These are phyloP conservation scores for Penicillium sp. DNA, from an alignment of 2,329 filamentous ascomycete genomes.

Conservation along the genomic window DNA sequence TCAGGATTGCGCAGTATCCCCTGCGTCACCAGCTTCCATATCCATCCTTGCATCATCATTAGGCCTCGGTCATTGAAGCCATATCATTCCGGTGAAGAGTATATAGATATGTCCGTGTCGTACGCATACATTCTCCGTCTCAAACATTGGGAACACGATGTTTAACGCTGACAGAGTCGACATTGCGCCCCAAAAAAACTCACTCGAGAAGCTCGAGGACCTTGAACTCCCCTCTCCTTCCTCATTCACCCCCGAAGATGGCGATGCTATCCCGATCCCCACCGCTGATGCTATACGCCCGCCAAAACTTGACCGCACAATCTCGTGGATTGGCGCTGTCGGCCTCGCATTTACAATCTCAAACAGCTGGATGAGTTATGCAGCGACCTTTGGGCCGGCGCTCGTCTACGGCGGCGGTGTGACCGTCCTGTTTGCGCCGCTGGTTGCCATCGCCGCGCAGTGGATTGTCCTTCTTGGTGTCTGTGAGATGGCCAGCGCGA, in stretches of 20 bases:
- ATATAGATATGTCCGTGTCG: background rate
- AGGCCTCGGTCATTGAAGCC: background rate
- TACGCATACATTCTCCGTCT: background rate
- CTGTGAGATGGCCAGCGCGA: conserved; percentile 21
- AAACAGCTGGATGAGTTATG: conserved; percentile 32
- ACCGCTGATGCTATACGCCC: background rate
- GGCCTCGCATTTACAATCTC: conserved; percentile 34
- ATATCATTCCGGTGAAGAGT: background rate
- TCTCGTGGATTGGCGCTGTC: conserved; percentile 31
- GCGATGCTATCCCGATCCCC: background rate
- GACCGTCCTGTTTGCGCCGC: conserved; percentile 29
- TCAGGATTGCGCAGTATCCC: background rate
- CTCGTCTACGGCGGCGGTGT: conserved; percentile 30
- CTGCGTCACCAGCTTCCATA: background rate
- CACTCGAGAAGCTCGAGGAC: background rate
- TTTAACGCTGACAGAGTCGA: background rate
- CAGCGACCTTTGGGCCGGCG: conserved; percentile 30
- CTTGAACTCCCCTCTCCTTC: background rate
- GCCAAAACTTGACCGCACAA: conserved; percentile 19
- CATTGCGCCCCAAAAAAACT: background rate
- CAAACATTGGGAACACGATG: background rate
- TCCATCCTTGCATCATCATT: background rate
- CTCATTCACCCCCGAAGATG: background rate
- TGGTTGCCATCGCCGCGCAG: conserved; percentile 27
- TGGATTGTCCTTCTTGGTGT: conserved; percentile 28